phyloP scores from a whole-genome alignment of 176 grass and related monocot species.

The Musa schizocarpa region DNA sequence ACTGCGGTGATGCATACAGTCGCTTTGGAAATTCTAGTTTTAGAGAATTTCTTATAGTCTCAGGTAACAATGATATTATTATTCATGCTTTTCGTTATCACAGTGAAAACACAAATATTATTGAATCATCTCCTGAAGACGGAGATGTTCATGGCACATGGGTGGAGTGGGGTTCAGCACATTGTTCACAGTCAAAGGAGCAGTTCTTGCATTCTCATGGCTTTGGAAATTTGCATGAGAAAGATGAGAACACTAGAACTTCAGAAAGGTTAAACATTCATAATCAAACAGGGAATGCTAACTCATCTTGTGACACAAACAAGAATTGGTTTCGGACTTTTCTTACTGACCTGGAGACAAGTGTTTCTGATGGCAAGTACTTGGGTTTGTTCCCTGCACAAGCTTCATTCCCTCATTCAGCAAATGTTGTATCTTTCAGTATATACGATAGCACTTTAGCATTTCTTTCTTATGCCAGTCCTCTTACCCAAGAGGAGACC shows the following conservation, averaged over 20 bases:
- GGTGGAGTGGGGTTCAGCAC: constrained; percentile 52
- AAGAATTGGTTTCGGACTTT: constrained; percentile 57
- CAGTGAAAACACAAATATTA: constrained; percentile 27
- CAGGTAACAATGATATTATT: constrained; percentile 43
- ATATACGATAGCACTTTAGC: constrained; percentile 58
- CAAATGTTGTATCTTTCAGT: constrained; percentile 73
- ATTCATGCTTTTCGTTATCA: constrained; percentile 59
- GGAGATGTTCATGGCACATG: constrained; percentile 58
- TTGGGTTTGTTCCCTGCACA: constrained; percentile 56
- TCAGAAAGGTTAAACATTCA: background rate
- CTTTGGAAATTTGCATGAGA: background rate
- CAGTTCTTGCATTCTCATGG: background rate
- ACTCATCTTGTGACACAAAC: constrained; percentile 11
- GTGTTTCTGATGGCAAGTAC: constrained; percentile 56
- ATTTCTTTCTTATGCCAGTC: constrained; percentile 23
- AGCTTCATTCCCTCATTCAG: constrained; percentile 53
- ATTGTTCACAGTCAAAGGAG: constrained; percentile 29
- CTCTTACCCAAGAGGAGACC: constrained; percentile 19
- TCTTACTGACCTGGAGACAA: constrained; percentile 36
- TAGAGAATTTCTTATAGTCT: constrained; percentile 77
- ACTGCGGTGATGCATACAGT: constrained; percentile 41
- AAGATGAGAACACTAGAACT: background rate
- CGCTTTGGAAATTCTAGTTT: constrained; percentile 46
- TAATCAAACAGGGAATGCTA: background rate
- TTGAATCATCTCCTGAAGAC: constrained; percentile 27